Evolutionary conservation across 495 filamentous ascomycete genomes (phyloP).

Genomic region (Annulohypoxylon stygium): DNA sequence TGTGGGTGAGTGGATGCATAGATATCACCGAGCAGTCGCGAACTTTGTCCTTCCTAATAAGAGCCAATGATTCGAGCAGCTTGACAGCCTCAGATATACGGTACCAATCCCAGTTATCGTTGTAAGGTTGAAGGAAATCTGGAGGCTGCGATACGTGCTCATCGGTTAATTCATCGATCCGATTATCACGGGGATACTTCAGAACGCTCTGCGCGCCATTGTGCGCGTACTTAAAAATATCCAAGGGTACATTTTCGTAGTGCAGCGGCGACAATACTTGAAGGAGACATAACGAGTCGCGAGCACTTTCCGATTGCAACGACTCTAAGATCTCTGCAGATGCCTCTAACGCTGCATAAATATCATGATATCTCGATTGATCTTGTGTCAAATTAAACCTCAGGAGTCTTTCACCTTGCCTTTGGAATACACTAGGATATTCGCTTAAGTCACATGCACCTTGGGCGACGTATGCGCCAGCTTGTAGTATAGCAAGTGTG

Average conservation of each 20-base stretch:
- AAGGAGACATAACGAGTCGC: not conserved
- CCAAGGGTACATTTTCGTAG: not conserved
- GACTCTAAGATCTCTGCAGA: not conserved
- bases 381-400: not conserved
- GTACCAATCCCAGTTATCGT: not conserved
- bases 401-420: not conserved
- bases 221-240: not conserved
- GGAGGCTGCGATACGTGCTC: not conserved
- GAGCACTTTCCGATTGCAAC: not conserved
- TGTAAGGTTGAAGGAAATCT: not conserved
- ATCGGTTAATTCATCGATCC: no score
- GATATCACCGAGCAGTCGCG: not conserved
- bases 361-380: not conserved
- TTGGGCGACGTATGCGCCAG: not conserved
- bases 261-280: not conserved
- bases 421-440: not conserved
- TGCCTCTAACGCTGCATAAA: not conserved
- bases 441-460: not conserved
- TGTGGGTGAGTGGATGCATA: not conserved
- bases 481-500: not conserved
- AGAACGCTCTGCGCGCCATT: no score
- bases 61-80: not conserved
- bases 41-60: not conserved
- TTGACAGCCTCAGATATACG: not conserved
- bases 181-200: no score